Conservation (phyloP, 2,329 filamentous ascomycete species). For the Penicillium sp. region DNA sequence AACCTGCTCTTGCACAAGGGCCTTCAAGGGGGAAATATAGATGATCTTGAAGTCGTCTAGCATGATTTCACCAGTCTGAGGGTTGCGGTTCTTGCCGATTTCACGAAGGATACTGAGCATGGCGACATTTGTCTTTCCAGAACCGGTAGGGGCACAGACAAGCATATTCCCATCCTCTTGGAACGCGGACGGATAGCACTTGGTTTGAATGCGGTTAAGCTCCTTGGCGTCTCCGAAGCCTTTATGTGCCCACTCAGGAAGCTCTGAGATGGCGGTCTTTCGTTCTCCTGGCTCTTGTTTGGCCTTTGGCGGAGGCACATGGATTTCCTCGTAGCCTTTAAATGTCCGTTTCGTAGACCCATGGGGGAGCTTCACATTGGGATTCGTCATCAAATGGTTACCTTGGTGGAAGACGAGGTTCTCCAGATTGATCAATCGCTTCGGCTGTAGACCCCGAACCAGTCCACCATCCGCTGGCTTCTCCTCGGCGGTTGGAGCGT, state of each 20-base stretch:
- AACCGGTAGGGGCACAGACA: constrained; percentile 94
- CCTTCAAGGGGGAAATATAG: constrained; percentile 95
- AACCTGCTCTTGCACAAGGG: constrained; percentile 95
- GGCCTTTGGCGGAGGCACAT: constrained; percentile 91
- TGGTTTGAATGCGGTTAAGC: constrained; percentile 94
- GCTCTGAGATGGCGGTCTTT: constrained; percentile 80
- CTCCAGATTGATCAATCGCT: constrained; percentile 87
- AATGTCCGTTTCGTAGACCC: constrained; percentile 94
- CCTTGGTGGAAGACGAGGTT: constrained; percentile 97
- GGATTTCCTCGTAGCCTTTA: constrained; percentile 98
- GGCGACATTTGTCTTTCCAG: constrained; percentile 97
- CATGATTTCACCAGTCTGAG: constrained; percentile 89
- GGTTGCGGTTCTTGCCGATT: constrained; percentile 91
- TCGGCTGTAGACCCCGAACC: constrained; percentile 82
- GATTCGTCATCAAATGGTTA: constrained; percentile 99
- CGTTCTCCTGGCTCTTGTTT: constrained; percentile 79
- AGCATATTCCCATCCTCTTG: constrained; percentile 96
- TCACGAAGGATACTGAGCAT: constrained; percentile 97
- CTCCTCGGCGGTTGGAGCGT: constrained; percentile 60
- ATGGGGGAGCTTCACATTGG: constrained; percentile 89
- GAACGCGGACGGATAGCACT: constrained; percentile 89
- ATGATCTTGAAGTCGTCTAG: constrained; percentile 98
- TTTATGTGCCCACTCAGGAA: constrained; percentile 88
- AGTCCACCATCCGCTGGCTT: constrained; percentile 68
- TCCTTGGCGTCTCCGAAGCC: constrained; percentile 87